Base-by-base conservation (phyloP, 2,329 filamentous ascomycete genomes). In the Penicillium brasilianum region DNA sequence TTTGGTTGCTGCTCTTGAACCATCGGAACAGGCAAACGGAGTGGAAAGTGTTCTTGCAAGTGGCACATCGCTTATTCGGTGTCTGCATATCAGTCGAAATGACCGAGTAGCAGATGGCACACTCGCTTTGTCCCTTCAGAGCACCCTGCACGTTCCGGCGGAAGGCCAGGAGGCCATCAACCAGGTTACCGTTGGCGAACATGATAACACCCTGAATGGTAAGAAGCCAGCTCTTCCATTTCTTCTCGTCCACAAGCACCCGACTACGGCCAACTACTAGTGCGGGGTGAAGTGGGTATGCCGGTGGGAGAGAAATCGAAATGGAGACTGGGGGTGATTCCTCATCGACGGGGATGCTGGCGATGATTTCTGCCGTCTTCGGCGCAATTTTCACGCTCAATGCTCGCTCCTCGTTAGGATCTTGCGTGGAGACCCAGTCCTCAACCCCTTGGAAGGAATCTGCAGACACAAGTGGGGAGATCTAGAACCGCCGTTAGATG, bases 101-200 rank as follows among this genome's bases (percentile, higher is more conserved):
- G 72, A 99, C 93, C 61, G 89, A 93, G 81, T 98, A 98, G 82
- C 94, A 98, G 74, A 98, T 98, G 10, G 95, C 92, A 74, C 95
- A 99, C 77, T 99, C 95, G 20, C 86, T 91, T 78, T 98, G 93
- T 37, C 93, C 95, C 80, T 96, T 95, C 66, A 99, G 84, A 4
- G 92, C 91, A 1, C 92, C 92, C 14, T 89, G 86, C 13, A 99
- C 89, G 75, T 98, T 98, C 65, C 89, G 87, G 65, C 91, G 88
- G 83, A 96, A 98, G 9, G 92, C 88, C 13, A 89, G 84, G 32
- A 99, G 81, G 1, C 93, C 95, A 69, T 98, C 94, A 57, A 93
- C 90, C 59, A 99, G 87, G 73, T 87, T 91, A 57, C 93, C 93
- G 71, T 95, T 94, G 64, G 92, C 91, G 73, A 98, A 96, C 44